Evolutionary conservation across 441 rosid genomes (phyloP).

Genomic region (Raphanus hybrid): DNA sequence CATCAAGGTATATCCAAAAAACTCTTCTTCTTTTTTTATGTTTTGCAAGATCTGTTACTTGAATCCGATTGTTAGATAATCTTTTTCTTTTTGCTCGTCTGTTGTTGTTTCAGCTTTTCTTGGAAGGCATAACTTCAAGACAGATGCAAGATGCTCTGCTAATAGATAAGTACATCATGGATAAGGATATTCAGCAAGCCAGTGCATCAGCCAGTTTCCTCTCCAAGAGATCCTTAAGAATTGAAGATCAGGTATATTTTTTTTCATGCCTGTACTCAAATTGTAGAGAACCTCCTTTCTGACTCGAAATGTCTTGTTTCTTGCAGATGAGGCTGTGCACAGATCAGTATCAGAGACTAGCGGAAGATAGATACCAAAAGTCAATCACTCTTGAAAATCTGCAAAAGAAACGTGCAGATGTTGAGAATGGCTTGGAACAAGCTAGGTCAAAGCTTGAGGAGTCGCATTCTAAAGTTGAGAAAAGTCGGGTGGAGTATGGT

Average conservation of each 20-base stretch:
- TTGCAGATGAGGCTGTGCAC: slow-evolving; percentile 76
- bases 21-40: slow-evolving; percentile 15
- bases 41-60: slow-evolving; percentile 8
- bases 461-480: slow-evolving; percentile 66
- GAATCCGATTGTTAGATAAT: slow-evolving; percentile 13
- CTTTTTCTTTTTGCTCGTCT: slow-evolving; percentile 5
- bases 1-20: slow-evolving; percentile 65
- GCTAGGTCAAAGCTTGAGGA: slow-evolving; percentile 71
- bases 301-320: slow-evolving; percentile 17
- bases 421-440: slow-evolving; percentile 64
- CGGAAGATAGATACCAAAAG: slow-evolving; percentile 72
- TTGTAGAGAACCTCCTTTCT: slow-evolving; percentile 1
- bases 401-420: slow-evolving; percentile 70
- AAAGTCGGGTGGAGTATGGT: slow-evolving; percentile 55
- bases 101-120: slow-evolving; percentile 71
- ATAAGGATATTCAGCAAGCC: slow-evolving; percentile 78
- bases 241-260: slow-evolving; percentile 84
- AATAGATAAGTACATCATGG: slow-evolving; percentile 65
- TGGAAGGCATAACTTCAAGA: slow-evolving; percentile 83
- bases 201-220: slow-evolving; percentile 67
- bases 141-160: slow-evolving; percentile 71
- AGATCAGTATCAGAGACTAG: slow-evolving; percentile 78
- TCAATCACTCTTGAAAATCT: slow-evolving; percentile 58
- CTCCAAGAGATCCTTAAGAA: slow-evolving; percentile 68
- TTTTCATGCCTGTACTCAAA: not conserved